These are phyloP conservation scores for Aspergillus ruber DNA, from an alignment of 2,329 filamentous ascomycete genomes.

Conservation along the genomic window DNA sequence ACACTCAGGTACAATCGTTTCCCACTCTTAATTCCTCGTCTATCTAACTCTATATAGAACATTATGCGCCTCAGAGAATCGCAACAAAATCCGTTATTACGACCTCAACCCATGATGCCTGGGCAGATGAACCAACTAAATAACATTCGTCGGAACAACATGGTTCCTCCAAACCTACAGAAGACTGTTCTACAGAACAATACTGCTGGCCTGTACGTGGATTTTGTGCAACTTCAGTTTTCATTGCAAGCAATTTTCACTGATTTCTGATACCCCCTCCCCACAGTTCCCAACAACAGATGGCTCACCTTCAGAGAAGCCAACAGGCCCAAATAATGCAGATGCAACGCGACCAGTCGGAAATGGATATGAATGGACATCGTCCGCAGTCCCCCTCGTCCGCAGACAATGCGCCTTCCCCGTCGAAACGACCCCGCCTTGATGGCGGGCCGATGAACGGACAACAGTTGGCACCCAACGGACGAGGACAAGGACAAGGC, in stretches of 20 bases:
- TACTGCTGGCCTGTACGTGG: slow-evolving; percentile 33
- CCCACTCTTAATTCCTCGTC: slow-evolving; percentile 1
- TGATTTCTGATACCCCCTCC: neutral
- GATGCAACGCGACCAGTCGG: slow-evolving; percentile 83
- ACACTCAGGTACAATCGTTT: slow-evolving; percentile 62
- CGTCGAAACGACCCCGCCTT: slow-evolving; percentile 80
- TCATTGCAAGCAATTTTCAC: slow-evolving; percentile 3
- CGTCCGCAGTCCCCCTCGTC: slow-evolving; percentile 75
- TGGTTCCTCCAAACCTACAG: slow-evolving; percentile 48
- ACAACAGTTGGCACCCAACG: slow-evolving; percentile 71
- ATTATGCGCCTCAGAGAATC: slow-evolving; percentile 64
- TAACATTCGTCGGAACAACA: slow-evolving; percentile 53
- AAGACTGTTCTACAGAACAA: slow-evolving; percentile 75
- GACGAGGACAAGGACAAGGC: slow-evolving; percentile 59
- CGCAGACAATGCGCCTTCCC: slow-evolving; percentile 82
- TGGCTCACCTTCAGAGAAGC: slow-evolving; percentile 62
- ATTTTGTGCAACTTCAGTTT: slow-evolving; percentile 1
- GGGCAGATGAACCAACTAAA: slow-evolving; percentile 51
- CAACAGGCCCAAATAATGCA: slow-evolving; percentile 58
- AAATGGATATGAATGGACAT: slow-evolving; percentile 76
- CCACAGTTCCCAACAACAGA: slow-evolving; percentile 55
- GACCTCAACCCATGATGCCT: slow-evolving; percentile 58
- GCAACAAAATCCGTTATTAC: slow-evolving; percentile 69
- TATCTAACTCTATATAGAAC: slow-evolving; percentile 45
- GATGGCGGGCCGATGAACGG: slow-evolving; percentile 69